Evolutionary conservation across 2,329 filamentous ascomycete genomes (phyloP).

Genomic region (Trichoderma citrinoviride): DNA sequence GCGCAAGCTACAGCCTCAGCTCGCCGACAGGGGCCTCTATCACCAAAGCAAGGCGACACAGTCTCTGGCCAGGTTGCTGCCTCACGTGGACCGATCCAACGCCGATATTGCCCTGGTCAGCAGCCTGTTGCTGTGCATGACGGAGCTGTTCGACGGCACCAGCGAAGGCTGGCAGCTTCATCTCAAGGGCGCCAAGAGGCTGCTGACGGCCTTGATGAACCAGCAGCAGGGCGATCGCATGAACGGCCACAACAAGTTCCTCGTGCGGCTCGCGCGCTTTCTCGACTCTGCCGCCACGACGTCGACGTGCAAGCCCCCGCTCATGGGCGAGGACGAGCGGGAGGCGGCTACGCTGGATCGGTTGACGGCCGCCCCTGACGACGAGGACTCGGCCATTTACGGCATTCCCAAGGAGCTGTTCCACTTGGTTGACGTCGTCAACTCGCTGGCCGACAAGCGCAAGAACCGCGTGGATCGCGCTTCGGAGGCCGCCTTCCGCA

Average conservation of each 20-base stretch:
- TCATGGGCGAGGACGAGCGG: conserved; percentile 35
- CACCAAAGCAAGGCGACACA: conserved; percentile 36
- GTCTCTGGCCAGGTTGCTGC: conserved; percentile 33
- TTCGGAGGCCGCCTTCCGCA: conserved; percentile 34
- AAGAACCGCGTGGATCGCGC: conserved; percentile 32
- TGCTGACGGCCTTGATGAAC: conserved; percentile 35
- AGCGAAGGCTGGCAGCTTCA: conserved; percentile 44
- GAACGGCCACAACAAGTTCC: conserved; percentile 42
- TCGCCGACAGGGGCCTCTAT: conserved; percentile 32
- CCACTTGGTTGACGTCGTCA: conserved; percentile 36
- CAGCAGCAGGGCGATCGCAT: conserved; percentile 33
- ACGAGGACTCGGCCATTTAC: conserved; percentile 37
- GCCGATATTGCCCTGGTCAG: conserved; percentile 39
- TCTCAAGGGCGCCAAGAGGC: conserved; percentile 41
- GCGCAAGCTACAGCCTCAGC: conserved; percentile 34
- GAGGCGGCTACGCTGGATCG: conserved; percentile 31
- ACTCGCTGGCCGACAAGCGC: conserved; percentile 35
- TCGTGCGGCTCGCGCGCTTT: conserved; percentile 34
- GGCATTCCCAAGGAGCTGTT: conserved; percentile 39
- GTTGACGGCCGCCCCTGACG: conserved; percentile 29
- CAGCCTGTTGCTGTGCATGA: conserved; percentile 43
- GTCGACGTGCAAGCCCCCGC: conserved; percentile 35
- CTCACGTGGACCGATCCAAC: conserved; percentile 35
- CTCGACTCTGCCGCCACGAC: conserved; percentile 37
- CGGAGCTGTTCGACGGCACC: conserved; percentile 43